Evolutionary conservation across 805 yeast genomes (phyloP).

Genomic region (Saccharomycopsis fodiens): DNA sequence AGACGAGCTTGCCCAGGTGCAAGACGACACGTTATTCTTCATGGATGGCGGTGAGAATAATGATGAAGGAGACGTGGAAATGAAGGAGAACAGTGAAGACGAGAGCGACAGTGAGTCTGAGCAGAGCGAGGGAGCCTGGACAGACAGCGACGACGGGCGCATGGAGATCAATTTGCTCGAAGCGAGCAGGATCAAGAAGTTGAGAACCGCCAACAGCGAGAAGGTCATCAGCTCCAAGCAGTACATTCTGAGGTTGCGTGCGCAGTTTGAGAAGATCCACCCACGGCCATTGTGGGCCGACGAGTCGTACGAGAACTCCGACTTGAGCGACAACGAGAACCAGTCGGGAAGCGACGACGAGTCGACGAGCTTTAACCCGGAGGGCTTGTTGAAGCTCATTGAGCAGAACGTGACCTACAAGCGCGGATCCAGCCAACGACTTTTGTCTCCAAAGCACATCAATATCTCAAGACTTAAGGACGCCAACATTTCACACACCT

Average conservation of each 20-base stretch:
- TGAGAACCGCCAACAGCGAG: constrained; percentile 56
- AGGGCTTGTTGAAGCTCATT: constrained; percentile 30
- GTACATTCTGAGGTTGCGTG: constrained; percentile 55
- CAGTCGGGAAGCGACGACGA: constrained; percentile 32
- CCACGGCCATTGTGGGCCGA: constrained; percentile 83
- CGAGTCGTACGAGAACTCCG: constrained; percentile 25
- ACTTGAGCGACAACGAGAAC: constrained; percentile 27
- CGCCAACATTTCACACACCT: constrained; percentile 63
- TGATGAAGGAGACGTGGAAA: constrained; percentile 30
- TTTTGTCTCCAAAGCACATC: constrained; percentile 62
- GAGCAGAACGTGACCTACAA: constrained; percentile 25
- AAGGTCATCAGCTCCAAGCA: constrained; percentile 46
- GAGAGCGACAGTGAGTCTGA: constrained; percentile 28
- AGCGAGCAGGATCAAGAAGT: constrained; percentile 58
- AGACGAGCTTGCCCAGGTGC: constrained; percentile 26
- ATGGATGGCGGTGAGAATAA: constrained; percentile 39
- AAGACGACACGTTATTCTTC: constrained; percentile 46
- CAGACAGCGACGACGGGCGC: constrained; percentile 85
- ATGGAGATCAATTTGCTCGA: constrained; percentile 51
- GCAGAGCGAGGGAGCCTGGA: constrained; percentile 56
- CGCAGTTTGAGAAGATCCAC: constrained; percentile 65
- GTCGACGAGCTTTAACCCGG: constrained; percentile 23
- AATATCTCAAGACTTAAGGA: constrained; percentile 81
- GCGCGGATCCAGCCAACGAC: constrained; percentile 25
- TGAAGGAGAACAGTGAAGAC: constrained; percentile 27